phyloP scores from a whole-genome alignment of 2,329 filamentous ascomycete genomes.

The Talaromyces sp. region DNA sequence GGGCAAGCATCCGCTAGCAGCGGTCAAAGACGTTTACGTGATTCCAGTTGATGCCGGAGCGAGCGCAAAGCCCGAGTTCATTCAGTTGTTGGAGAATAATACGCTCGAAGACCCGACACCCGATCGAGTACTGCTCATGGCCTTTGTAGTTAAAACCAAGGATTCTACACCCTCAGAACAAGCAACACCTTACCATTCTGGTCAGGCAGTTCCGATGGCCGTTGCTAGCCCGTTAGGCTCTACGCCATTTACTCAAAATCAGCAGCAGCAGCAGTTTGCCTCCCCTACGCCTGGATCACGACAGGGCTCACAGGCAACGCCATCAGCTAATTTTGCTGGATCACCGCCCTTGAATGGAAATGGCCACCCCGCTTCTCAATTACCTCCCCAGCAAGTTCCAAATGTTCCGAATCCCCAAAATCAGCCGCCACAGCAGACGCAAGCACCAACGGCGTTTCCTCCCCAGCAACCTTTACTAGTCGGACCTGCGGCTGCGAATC shows the following conservation, averaged over 20 bases:
- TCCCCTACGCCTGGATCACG: conserved; percentile 20
- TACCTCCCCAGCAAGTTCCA: conserved; percentile 12
- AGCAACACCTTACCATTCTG: conserved; percentile 36
- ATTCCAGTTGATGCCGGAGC: conserved; percentile 74
- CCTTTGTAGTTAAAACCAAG: conserved; percentile 72
- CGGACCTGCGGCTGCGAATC: conserved; percentile 55
- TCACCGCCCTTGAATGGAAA: neutral
- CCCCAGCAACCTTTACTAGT: conserved; percentile 21
- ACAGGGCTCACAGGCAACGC: conserved; percentile 8
- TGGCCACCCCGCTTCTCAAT: neutral
- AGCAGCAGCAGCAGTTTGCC: conserved; percentile 25
- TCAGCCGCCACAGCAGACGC: conserved; percentile 16
- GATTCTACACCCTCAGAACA: conserved; percentile 38
- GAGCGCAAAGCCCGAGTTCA: conserved; percentile 69
- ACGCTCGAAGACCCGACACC: conserved; percentile 65
- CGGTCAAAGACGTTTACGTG: conserved; percentile 86
- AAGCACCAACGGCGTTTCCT: conserved; percentile 17
- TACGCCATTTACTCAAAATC: conserved; percentile 22
- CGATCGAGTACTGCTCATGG: conserved; percentile 73
- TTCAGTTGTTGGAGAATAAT: conserved; percentile 82
- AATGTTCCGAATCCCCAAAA: neutral
- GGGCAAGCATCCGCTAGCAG: conserved; percentile 65
- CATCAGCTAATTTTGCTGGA: neutral
- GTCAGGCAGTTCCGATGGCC: conserved; percentile 27
- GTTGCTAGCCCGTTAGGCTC: conserved; percentile 31